A percentile compares a stretch with the other conserved stretches of the same genome.
Evolutionary conservation across 2,329 filamentous ascomycete genomes (phyloP).

Genomic region (Aspergillus phoenicis): DNA sequence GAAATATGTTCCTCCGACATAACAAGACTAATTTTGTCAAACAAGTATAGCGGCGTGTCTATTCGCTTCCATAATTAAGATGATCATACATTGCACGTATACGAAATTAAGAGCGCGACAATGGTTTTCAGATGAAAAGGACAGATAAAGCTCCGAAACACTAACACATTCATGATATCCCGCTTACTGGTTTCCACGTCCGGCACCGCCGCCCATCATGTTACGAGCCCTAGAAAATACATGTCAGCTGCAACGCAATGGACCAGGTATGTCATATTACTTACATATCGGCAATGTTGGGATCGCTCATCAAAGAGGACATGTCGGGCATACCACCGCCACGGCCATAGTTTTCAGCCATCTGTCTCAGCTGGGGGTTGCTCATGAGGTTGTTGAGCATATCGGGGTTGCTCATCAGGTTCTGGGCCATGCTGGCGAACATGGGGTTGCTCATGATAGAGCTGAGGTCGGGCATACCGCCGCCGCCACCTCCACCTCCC

Average conservation of each 20-base stretch:
- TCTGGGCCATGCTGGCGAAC: slow-evolving; percentile 97
- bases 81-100: slow-evolving; percentile 4
- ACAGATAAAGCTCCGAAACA: slow-evolving; percentile 5
- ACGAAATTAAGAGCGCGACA: slow-evolving; percentile 2
- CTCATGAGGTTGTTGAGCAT: slow-evolving; percentile 90
- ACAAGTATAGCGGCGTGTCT: slow-evolving; percentile 1
- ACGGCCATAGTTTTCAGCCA: slow-evolving; percentile 74
- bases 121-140: slow-evolving; percentile 2
- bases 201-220: slow-evolving; percentile 64
- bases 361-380: slow-evolving; percentile 84
- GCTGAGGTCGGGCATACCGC: slow-evolving; percentile 80
- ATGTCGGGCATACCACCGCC: slow-evolving; percentile 91
- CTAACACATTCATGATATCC: slow-evolving; percentile 6
- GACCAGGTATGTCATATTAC: slow-evolving; percentile 41
- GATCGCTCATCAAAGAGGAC: slow-evolving; percentile 83
- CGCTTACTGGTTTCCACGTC: slow-evolving; percentile 33
- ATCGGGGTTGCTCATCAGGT: slow-evolving; percentile 94
- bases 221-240: slow-evolving; percentile 59
- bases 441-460: slow-evolving; percentile 96
- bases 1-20: not conserved
- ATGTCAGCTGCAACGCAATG: slow-evolving; percentile 11
- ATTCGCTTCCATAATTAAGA: slow-evolving; percentile 14
- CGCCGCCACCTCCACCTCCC: slow-evolving; percentile 61
- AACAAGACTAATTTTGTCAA: not conserved
- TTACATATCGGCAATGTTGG: slow-evolving; percentile 89